Percentiles rank a stretch among this genome's conserved stretches.
These are phyloP conservation scores for Mrakia frigida DNA, from an alignment of 768 basidiomycete genomes.

Conservation along the genomic window DNA sequence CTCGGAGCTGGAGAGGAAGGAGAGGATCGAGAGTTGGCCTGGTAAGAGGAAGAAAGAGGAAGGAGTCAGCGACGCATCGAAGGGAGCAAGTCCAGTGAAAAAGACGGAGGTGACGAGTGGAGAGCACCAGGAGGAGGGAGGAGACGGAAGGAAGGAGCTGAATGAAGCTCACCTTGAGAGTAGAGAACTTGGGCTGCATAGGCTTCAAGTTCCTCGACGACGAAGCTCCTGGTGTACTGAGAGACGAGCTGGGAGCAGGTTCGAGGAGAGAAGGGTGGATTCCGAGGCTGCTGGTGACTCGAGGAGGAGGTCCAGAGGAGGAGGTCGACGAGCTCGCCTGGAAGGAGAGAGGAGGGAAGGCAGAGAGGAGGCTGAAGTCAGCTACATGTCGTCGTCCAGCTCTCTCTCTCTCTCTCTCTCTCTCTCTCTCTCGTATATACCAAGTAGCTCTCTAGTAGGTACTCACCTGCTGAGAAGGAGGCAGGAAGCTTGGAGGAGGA, in stretches of 20 bases:
- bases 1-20: constrained; percentile 56
- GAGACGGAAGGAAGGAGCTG: neutral
- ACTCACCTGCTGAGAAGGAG: constrained; percentile 16
- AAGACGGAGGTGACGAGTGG: neutral
- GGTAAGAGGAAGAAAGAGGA: neutral
- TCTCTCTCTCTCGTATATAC: neutral
- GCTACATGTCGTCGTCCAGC: neutral
- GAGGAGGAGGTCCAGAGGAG: constrained; percentile 48
- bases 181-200: constrained; percentile 98
- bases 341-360: constrained; percentile 13
- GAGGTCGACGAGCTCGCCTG: constrained; percentile 24
- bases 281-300: constrained; percentile 62
- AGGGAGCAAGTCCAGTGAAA: constrained; percentile 27
- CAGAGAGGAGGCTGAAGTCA: neutral
- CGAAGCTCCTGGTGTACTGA: constrained; percentile 59
- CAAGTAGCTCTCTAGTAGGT: neutral
- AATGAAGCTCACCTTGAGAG: constrained; percentile 63
- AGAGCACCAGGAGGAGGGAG: neutral
- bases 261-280: constrained; percentile 82
- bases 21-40: constrained; percentile 65
- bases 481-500: constrained; percentile 46
- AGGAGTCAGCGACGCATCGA: neutral
- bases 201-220: constrained; percentile 75
- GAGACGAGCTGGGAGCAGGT: constrained; percentile 50
- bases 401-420: constrained; percentile 1